A percentile compares a stretch with the other conserved stretches of the same genome.
phyloP scores from a whole-genome alignment of 495 filamentous ascomycete genomes.

The Penicillium maclennaniae region DNA sequence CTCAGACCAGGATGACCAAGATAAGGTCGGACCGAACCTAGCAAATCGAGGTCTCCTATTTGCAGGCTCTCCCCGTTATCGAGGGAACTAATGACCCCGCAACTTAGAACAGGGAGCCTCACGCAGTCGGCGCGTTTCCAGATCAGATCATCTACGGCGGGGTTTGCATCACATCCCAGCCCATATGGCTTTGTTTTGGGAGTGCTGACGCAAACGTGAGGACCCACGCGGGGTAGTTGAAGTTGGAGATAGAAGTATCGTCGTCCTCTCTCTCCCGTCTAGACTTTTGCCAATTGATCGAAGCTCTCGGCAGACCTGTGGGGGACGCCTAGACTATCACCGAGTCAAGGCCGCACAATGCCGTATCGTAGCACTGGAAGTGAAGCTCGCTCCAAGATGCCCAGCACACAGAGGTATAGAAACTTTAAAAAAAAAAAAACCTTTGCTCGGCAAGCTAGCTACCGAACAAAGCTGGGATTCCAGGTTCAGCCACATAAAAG shows the following conservation, averaged over 20 bases:
- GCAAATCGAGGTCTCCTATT: not conserved
- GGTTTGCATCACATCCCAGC: not conserved
- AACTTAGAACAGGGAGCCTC: slow-evolving; percentile 12
- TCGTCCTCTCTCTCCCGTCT: not conserved
- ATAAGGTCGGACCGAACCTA: slow-evolving; percentile 3
- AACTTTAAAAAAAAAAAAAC: not conserved
- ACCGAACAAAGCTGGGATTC: slow-evolving; percentile 7
- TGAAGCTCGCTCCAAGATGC: slow-evolving; percentile 3
- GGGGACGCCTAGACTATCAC: slow-evolving; percentile 5
- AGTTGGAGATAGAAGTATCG: not conserved
- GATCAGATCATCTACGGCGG: slow-evolving; percentile 3
- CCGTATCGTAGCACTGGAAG: not conserved
- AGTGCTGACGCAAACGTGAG: not conserved
- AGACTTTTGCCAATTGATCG: not conserved
- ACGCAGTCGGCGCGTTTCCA: slow-evolving; percentile 7
- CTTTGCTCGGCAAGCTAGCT: not conserved
- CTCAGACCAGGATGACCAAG: slow-evolving; percentile 5
- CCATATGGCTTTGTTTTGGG: not conserved
- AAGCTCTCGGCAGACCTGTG: not conserved
- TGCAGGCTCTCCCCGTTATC: slow-evolving; percentile 2
- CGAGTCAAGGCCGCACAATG: not conserved
- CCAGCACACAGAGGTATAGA: not conserved
- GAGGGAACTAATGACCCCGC: slow-evolving; percentile 3
- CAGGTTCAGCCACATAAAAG: slow-evolving; percentile 26
- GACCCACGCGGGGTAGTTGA: slow-evolving; percentile 9